Percentiles rank a stretch among this genome's conserved stretches.
phyloP scores from a whole-genome alignment of 345 rosid species.

The Rhodamnia argentea region DNA sequence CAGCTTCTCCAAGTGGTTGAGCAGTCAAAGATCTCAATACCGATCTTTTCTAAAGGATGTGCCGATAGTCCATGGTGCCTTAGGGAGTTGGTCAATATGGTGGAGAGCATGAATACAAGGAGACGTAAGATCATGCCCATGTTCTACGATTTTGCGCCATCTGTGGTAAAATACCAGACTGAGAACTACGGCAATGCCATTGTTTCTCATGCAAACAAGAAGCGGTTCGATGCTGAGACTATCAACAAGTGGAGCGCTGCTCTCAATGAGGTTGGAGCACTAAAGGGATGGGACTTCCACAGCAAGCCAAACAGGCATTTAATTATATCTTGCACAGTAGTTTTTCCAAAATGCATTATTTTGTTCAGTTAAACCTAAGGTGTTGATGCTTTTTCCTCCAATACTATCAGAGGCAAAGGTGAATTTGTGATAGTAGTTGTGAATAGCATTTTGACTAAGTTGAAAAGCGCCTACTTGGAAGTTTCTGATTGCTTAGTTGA shows the following conservation, averaged over 20 bases:
- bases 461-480: neutral
- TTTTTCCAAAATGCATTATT: neutral
- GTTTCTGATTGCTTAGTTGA: neutral
- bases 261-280: neutral
- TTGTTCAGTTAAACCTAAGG: no score
- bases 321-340: fast-evolving
- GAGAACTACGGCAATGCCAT: fast-evolving
- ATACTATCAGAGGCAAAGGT: no score
- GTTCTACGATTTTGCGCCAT: neutral
- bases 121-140: neutral
- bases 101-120: neutral
- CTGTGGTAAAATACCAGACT: neutral
- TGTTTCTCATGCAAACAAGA: neutral
- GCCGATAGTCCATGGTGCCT: neutral
- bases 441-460: neutral
- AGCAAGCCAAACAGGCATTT: neutral
- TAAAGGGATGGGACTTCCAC: neutral
- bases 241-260: neutral
- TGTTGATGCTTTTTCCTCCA: no score
- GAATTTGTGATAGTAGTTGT: no score
- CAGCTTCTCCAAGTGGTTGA: neutral
- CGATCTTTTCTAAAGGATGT: neutral
- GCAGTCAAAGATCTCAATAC: neutral
- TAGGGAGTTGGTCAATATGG: neutral
- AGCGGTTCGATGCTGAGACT: fast-evolving